Evolutionary conservation across 2,329 filamentous ascomycete species (phyloP), one percentile per base, ranked within the genome.

Genomic region (Bipolaris bicolor): DNA sequence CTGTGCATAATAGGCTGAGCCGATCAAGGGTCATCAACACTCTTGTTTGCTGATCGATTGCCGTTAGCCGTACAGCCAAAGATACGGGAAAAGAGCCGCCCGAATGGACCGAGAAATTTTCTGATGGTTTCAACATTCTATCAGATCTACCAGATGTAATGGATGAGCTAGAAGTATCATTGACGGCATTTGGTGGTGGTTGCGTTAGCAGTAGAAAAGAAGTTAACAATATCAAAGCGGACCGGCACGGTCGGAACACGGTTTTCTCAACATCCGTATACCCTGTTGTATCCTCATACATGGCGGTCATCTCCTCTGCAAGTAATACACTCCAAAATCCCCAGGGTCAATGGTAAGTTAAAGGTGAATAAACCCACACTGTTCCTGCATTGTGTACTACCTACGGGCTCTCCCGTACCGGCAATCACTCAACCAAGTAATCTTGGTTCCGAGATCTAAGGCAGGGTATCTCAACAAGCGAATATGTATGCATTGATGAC

Each of bases 381-480:
- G 33, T 49, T 39, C 46, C 46, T 49, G 46, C 46, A 26, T 49
- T 9, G 24, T 29, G 20, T 31, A 15, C 46, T 20, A 26, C 5
- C 7, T 7, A 33, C 46, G 34, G 40, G 22, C 22, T 37, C 20
- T 29, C n/a, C 20, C 22, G 33, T 24, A 26, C 5, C 43, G 9
- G 40, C 20, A 43, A 15, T 11, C 40, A 6, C 29, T 34, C 31
- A 36, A 49, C 22, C 20, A 49, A 37, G 4, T 22, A 15, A 9
- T 15, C 6, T 15, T 4, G 22, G 15, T 49, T 11, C 46, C 20
- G 20, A 26, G 46, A 49, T 49, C 46, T 7, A 37, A 11, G 46
- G 20, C 20, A 49, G 46, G 46, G 46, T 26, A 49, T 26, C 33
- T 36, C 10, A 9, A 26, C 46, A 49, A 49, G 46, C 34, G 33